phyloP scores from a whole-genome alignment of 495 filamentous ascomycete genomes.

The Lasiosphaeris hirsuta region DNA sequence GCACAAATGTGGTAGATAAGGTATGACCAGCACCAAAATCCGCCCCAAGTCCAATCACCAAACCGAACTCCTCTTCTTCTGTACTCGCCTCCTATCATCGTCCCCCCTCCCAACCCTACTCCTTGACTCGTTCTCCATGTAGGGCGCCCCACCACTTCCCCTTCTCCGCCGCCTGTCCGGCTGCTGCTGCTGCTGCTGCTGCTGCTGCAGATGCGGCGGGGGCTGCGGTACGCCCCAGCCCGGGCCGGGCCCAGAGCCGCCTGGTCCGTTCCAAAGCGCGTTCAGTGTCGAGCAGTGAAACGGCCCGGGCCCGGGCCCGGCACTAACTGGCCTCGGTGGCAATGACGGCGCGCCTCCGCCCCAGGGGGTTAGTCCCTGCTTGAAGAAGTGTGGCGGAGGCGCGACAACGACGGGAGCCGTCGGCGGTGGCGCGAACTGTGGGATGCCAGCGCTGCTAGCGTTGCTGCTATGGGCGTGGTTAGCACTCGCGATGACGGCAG shows the following conservation, averaged over 20 bases:
- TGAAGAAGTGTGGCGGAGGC: conserved; percentile 7
- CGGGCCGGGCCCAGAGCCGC: not conserved
- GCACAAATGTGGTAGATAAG: not conserved
- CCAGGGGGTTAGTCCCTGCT: conserved; percentile 11
- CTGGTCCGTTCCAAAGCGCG: conserved; percentile 27
- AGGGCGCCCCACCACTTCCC: conserved; percentile 17
- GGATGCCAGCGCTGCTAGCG: conserved; percentile 17
- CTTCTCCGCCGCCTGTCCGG: conserved; percentile 21
- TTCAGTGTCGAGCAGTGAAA: conserved; percentile 25
- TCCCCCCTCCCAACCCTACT: conserved; percentile 21
- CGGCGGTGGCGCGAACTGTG: conserved; percentile 6
- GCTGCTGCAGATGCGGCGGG: conserved; percentile 13
- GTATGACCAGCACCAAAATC: not conserved
- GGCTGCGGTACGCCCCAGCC: conserved; percentile 12
- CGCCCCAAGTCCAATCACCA: conserved; percentile 16
- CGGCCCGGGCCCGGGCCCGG: conserved; percentile 32
- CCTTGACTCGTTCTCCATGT: conserved; percentile 15
- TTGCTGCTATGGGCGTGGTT: not conserved
- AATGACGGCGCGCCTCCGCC: conserved; percentile 22
- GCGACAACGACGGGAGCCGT: not conserved
- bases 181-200: conserved; percentile 9
- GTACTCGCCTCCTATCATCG: conserved; percentile 33
- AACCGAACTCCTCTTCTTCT: conserved; percentile 46
- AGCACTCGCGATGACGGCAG: conserved; percentile 2
- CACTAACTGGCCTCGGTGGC: conserved; percentile 42